Conservation (phyloP, 768 basidiomycete species). For the Lentinula aciculospora region DNA sequence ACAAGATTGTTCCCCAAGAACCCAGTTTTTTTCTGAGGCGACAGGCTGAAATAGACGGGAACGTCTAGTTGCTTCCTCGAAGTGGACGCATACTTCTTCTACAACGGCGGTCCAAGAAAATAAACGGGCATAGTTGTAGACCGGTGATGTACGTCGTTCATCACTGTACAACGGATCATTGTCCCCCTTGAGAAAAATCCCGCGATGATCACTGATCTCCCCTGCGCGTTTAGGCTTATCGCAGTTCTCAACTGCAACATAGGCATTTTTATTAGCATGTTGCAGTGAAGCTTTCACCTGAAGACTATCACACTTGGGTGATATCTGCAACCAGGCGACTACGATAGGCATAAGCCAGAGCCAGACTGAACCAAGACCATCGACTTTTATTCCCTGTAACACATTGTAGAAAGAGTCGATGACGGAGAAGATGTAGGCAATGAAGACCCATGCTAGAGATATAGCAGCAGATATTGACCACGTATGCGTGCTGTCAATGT, state of each 20-base stretch:
- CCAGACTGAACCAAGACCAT: constrained; percentile 35
- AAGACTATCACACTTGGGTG: constrained; percentile 29
- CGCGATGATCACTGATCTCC: constrained; percentile 4
- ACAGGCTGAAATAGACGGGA: constrained; percentile 8
- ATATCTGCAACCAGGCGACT: constrained; percentile 33
- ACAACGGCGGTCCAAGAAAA: constrained; percentile 13
- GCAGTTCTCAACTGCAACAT: constrained; percentile 13
- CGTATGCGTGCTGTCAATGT: constrained; percentile 29
- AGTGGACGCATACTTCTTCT: constrained; percentile 11
- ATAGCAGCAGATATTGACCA: constrained; percentile 34
- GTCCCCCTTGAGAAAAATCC: background rate
- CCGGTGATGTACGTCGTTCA: constrained; percentile 15
- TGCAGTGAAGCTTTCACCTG: constrained; percentile 22
- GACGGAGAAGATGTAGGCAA: constrained; percentile 36
- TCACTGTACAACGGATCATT: constrained; percentile 10
- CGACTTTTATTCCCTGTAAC: constrained; percentile 13
- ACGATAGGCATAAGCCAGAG: constrained; percentile 37
- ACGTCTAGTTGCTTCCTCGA: constrained; percentile 10
- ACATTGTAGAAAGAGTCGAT: constrained; percentile 23
- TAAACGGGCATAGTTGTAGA: constrained; percentile 17
- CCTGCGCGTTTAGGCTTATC: constrained; percentile 5
- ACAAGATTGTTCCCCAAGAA: background rate
- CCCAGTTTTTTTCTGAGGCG: constrained; percentile 5
- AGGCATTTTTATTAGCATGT: constrained; percentile 21
- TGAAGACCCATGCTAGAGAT: constrained; percentile 36